Conservation (phyloP, 257 asterid species). For the Handroanthus guayacan region DNA sequence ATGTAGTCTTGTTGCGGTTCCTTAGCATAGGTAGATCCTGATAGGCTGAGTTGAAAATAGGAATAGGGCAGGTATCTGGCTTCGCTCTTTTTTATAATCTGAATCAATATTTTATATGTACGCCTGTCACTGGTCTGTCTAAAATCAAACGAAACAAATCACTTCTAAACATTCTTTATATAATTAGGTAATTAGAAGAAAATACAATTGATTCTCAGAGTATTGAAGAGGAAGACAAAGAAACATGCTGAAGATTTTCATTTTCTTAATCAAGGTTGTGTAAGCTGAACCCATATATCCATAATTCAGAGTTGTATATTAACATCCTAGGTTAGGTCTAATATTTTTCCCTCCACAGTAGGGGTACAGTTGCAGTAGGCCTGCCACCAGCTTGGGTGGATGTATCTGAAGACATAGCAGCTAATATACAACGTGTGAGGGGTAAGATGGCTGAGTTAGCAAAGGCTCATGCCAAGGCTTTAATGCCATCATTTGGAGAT, state of each 20-base stretch:
- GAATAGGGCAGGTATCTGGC: too few species aligned
- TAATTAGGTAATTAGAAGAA: neutral
- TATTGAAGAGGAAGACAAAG: neutral
- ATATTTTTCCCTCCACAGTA: conserved; percentile 2
- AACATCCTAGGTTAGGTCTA: conserved; percentile 7
- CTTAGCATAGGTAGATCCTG: too few species aligned
- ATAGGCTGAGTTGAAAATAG: too few species aligned
- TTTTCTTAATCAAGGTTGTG: neutral
- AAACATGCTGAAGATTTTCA: neutral
- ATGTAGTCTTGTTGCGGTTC: too few species aligned
- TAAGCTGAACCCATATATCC: neutral
- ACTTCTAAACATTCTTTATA: neutral
- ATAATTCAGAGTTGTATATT: neutral
- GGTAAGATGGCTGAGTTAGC: too few species aligned
- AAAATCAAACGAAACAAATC: neutral
- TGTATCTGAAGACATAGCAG: too few species aligned
- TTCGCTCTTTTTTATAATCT: too few species aligned
- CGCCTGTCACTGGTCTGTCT: neutral
- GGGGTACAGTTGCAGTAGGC: too few species aligned
- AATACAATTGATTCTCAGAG: neutral
- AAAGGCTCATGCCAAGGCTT: too few species aligned
- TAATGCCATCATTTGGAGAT: too few species aligned
- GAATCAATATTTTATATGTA: neutral
- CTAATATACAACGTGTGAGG: too few species aligned
- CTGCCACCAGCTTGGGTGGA: too few species aligned